A percentile compares a stretch with the other conserved stretches of the same genome.
Conservation (phyloP, 257 asterid species). For the Ehretia macrophylla region DNA sequence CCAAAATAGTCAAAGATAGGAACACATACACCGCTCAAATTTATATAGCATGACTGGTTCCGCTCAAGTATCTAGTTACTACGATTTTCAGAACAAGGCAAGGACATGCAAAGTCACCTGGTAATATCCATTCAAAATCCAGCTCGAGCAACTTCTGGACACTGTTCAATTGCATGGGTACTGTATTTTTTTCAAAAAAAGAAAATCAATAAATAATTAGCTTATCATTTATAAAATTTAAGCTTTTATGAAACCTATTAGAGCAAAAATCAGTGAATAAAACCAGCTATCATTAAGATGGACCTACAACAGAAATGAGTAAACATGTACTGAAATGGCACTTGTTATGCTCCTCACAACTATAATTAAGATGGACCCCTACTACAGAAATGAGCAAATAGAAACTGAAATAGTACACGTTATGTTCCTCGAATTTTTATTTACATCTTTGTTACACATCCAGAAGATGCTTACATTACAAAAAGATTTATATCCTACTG, state of each 20-base stretch:
- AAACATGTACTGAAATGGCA: not conserved
- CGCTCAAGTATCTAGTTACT: not conserved
- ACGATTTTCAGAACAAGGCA: not conserved
- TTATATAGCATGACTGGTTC: too few species aligned
- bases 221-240: not conserved
- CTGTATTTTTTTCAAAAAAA: constrained; percentile 26
- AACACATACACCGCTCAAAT: too few species aligned
- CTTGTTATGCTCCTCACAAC: too few species aligned
- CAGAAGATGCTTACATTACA: too few species aligned
- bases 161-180: constrained; percentile 43
- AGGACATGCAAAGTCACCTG: constrained; percentile 32
- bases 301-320: not conserved
- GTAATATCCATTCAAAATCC: constrained; percentile 72
- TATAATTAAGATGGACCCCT: too few species aligned
- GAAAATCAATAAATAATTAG: constrained; percentile 1
- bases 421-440: too few species aligned
- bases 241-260: too few species aligned
- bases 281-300: not conserved
- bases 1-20: too few species aligned
- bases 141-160: constrained; percentile 50
- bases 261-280: not conserved
- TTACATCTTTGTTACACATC: too few species aligned
- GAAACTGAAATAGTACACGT: too few species aligned
- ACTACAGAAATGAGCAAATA: too few species aligned
- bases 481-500: too few species aligned